Evolutionary conservation across 1,284 basidiomycete species (phyloP), one percentile per base, ranked within the genome.

Genomic region (Tranzscheliella williamsii): DNA sequence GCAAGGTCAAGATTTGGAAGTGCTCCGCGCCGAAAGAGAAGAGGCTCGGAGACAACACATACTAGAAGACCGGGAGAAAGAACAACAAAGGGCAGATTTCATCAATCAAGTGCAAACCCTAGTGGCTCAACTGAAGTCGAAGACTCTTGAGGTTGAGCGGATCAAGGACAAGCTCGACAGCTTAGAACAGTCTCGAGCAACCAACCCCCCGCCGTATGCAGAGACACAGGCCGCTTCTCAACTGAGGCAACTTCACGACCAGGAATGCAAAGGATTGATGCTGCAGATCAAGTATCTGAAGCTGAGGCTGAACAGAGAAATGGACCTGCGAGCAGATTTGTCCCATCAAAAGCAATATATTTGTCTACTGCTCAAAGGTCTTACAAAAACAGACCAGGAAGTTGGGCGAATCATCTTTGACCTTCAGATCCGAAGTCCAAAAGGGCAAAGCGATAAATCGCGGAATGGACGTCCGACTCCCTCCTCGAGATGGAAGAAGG

Each of bases 231-330:
- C 46, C 16, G 4, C 42, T 12, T 38, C 48, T 2, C 42, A 46
- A 5, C 39, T 56, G 16, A 45, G 44, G 30, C 47, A n/a, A 3
- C 84, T 85, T 72, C 90, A 93, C 76, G 88, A 86, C 50, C 84
- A 85, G 54, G 90, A 93, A 78, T 88, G 87, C 80, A 91, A 91
- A 74, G 91, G 90, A 12, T 80, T 93, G 17, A 83, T 93, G 48
- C 83, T 90, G 4, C 88, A 95, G 76, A 92, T 96, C 60, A 84
- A 84, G 38, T 96, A 96, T 79, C 83, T 97, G 60, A 94, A 97
- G 78, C 87, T 88, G 37, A 91, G 91, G 74, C 93, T 88, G 78
- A 87, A 85, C 1, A 83, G 94, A 24, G 94, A 98, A 79, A 85
- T 86, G 18, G 82, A 84, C 1, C 84, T 94, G 79, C 84, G 93